Percentiles rank a stretch among this genome's conserved stretches.
Conservation (phyloP, 2,329 filamentous ascomycete genomes). For the Hymenoscyphus salicellus region DNA sequence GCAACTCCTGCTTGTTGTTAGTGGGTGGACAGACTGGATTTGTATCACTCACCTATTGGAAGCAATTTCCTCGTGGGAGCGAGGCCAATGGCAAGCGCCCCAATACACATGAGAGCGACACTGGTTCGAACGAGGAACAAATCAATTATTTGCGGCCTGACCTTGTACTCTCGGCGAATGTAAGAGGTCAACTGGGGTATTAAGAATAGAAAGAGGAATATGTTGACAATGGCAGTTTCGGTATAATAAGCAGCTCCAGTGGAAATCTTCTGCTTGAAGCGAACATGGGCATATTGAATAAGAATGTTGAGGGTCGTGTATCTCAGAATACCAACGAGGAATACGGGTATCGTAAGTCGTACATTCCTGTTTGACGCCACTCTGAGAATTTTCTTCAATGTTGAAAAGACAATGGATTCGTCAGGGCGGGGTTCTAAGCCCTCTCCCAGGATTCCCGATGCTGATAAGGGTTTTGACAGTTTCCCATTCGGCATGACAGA, state of each 20-base stretch:
- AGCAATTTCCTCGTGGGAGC: conserved; percentile 20
- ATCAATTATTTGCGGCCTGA: conserved; percentile 28
- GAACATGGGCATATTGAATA: conserved; percentile 35
- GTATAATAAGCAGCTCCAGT: conserved; percentile 34
- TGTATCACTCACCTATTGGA: conserved; percentile 25
- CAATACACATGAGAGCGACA: conserved; percentile 27
- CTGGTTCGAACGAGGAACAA: conserved; percentile 29
- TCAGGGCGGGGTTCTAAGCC: not conserved
- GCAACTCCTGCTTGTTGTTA: conserved; percentile 25
- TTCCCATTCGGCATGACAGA: conserved; percentile 24
- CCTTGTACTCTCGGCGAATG: conserved; percentile 20
- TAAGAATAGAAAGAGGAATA: conserved; percentile 32
- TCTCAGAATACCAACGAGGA: conserved; percentile 33
- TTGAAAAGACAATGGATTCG: not conserved
- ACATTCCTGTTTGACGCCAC: conserved; percentile 23
- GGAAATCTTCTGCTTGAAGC: conserved; percentile 30
- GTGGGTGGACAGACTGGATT: not conserved
- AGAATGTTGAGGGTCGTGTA: conserved; percentile 34
- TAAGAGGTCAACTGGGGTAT: conserved; percentile 25
- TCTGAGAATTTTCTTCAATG: not conserved
- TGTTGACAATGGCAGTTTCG: conserved; percentile 33
- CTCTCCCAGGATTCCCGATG: not conserved
- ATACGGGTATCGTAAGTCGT: conserved; percentile 29
- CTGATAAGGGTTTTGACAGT: not conserved
- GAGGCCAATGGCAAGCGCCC: conserved; percentile 28